Conservation (phyloP, 192 early-diverging fungal species). For the Umbelopsis ramanniana region DNA sequence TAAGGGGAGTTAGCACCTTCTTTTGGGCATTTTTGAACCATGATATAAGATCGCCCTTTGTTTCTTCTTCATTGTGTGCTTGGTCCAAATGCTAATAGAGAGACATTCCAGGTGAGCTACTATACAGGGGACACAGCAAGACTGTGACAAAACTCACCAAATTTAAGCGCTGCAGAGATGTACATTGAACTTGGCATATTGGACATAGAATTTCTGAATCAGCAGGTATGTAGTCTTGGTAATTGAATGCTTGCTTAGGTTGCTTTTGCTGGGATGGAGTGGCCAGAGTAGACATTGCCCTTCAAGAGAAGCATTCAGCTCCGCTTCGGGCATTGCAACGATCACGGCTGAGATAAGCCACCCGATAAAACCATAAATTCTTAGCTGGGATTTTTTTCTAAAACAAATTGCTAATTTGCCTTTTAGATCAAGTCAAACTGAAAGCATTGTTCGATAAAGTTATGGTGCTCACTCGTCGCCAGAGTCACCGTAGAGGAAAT, state of each 20-base stretch:
- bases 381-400: not conserved
- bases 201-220: constrained; percentile 38
- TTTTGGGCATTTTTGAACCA: constrained; percentile 61
- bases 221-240: constrained; percentile 38
- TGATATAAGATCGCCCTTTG: constrained; percentile 48
- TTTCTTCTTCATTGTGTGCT: constrained; percentile 56
- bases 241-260: constrained; percentile 30
- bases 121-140: not conserved
- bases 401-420: not conserved
- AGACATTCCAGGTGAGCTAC: not conserved
- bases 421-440: not conserved
- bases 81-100: constrained; percentile 48
- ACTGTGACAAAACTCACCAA: constrained; percentile 8
- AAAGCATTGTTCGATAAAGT: not conserved
- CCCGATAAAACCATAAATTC: constrained; percentile 1
- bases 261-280: constrained; percentile 9
- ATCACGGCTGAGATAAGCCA: not conserved
- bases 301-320: not conserved
- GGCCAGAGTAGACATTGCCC: constrained; percentile 9
- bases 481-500: not conserved
- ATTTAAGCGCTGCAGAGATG: constrained; percentile 36
- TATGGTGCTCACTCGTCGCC: constrained; percentile 12
- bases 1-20: constrained; percentile 46
- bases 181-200: constrained; percentile 39
- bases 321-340: not conserved